Evolutionary conservation across 345 rosid species (phyloP).

Genomic region (Barbarea vulgaris): DNA sequence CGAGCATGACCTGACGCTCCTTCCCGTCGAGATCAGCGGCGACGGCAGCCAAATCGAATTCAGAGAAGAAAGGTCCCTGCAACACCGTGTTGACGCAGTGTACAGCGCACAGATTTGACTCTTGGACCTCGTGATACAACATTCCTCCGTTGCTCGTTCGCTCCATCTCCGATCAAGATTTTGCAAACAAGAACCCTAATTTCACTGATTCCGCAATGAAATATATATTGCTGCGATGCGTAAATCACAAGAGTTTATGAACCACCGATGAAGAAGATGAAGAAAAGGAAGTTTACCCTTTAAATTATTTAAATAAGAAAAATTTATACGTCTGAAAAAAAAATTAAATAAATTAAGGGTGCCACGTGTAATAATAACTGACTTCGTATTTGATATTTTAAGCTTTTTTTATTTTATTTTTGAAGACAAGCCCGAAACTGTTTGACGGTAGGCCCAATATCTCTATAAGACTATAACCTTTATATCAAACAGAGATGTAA

Average conservation of each 20-base stretch:
- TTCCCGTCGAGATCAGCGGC: constrained; percentile 87
- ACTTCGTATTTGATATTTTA: background rate
- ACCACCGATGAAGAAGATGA: background rate
- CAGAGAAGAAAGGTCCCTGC: constrained; percentile 97
- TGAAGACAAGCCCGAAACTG: background rate
- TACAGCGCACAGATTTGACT: constrained; percentile 95
- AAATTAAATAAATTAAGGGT: background rate
- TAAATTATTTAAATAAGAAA: background rate
- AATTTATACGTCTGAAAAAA: too few relatives aligned
- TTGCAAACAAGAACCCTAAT: constrained; percentile 6
- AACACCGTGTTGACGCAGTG: constrained; percentile 97
- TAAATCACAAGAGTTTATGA: constrained; percentile 7
- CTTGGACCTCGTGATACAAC: constrained; percentile 98
- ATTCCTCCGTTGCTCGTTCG: constrained; percentile 89
- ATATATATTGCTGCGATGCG: constrained; percentile 4
- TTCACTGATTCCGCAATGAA: background rate
- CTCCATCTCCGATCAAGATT: constrained; percentile 49
- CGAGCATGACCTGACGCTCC: constrained; percentile 81
- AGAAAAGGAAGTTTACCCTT: background rate
- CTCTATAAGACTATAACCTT: too few relatives aligned
- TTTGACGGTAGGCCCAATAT: background rate
- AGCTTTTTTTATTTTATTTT: background rate
- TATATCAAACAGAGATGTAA: background rate
- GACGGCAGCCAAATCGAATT: constrained; percentile 88
- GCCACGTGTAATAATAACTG: background rate